Conservation (phyloP, 345 rosid species). For the Ceriops decandra region DNA sequence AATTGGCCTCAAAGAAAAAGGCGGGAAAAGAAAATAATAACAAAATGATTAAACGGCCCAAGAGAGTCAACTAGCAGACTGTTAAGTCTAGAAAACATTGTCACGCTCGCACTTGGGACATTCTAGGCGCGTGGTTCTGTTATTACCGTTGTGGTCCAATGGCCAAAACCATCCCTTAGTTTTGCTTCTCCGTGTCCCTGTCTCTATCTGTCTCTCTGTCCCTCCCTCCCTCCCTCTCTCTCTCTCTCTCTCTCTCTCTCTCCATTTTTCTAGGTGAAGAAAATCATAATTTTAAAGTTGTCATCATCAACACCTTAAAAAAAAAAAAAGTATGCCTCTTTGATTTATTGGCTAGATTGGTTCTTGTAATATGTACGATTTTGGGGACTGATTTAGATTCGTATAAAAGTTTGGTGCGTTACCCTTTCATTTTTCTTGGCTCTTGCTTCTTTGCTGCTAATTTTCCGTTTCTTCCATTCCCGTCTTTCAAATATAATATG, state of each 20-base stretch:
- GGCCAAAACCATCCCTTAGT: slow-evolving; percentile 7
- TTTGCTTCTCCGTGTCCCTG: neutral
- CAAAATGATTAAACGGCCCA: too few species aligned
- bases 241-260: neutral
- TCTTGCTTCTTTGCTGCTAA: neutral
- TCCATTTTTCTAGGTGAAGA: neutral
- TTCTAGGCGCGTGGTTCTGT: slow-evolving; percentile 39
- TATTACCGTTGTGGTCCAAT: slow-evolving; percentile 28
- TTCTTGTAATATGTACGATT: neutral
- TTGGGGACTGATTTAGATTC: slow-evolving; percentile 17
- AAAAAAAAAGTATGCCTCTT: slow-evolving; percentile 15
- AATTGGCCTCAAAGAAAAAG: too few species aligned
- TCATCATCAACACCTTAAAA: slow-evolving; percentile 25
- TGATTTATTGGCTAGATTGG: slow-evolving; percentile 16
- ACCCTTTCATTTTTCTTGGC: slow-evolving; percentile 14
- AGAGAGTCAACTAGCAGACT: slow-evolving; percentile 5
- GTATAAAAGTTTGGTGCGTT: slow-evolving; percentile 15
- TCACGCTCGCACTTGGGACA: neutral
- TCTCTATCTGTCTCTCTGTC: too few species aligned
- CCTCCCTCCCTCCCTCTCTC: neutral
- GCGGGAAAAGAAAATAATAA: too few species aligned
- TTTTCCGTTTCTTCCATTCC: neutral
- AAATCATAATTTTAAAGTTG: slow-evolving; percentile 5
- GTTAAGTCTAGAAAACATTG: neutral
- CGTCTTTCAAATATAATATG: neutral